Conservation (phyloP, 176 grass and related monocot genomes). For the Bolboschoenus planiculmis region DNA sequence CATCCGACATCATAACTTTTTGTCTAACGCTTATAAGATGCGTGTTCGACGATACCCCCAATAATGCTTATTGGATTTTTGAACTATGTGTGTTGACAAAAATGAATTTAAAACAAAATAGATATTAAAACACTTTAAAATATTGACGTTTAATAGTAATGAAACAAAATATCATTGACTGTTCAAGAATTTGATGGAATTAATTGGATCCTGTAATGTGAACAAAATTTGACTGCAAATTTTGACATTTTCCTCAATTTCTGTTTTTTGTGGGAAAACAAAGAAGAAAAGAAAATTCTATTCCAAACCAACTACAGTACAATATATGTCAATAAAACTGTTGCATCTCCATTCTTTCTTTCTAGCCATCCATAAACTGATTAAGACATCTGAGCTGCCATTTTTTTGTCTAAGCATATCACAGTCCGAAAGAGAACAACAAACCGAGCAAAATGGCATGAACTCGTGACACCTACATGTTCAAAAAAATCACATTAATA, state of each 20-base stretch:
- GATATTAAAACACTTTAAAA: too few species aligned
- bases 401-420: not conserved
- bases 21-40: too few species aligned
- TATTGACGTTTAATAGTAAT: too few species aligned
- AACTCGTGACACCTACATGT: constrained; percentile 2
- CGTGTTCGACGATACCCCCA: too few species aligned
- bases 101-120: too few species aligned
- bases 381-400: not conserved
- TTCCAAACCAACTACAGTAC: not conserved
- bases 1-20: too few species aligned
- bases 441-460: not conserved
- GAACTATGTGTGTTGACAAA: too few species aligned
- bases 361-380: not conserved
- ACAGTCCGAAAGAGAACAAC: not conserved
- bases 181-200: not conserved
- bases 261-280: not conserved
- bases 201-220: not conserved
- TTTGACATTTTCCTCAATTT: not conserved
- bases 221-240: not conserved
- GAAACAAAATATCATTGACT: not conserved
- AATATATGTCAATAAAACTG: not conserved
- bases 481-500: not conserved
- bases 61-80: too few species aligned
- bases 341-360: not conserved
- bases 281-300: not conserved